Evolutionary conservation across 805 yeast genomes (phyloP), one percentile per base, ranked within the genome.

Genomic region (Cyberlindnera japonica): DNA sequence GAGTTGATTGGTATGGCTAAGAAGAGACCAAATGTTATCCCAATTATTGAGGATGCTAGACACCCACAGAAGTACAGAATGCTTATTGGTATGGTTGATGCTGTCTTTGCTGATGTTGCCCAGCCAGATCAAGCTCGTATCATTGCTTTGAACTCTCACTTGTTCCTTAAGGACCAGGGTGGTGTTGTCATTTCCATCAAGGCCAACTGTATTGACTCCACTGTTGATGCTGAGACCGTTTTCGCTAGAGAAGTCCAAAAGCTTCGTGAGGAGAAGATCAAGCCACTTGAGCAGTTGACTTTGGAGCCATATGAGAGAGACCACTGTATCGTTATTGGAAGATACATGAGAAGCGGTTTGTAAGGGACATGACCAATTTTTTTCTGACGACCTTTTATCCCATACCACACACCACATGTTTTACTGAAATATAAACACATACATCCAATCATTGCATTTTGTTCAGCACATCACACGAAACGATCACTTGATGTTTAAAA

Each of bases 101-200:
- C 81, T 64, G 98, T 93, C 47, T 93, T 93, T 63, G 99, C 99
- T 49, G 99, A 93, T 77, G 99, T 93, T 66, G 99, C 99, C 54
- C 99, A 93, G 76, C 99, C 99, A 32, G 99, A 93, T 74, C 99
- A 93, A 76, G 99, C 99, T 57, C 95, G 99, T 84, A 93, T 93
- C 65, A 91, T 93, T 67, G 99, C 98, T 39, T 81, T 93, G 66
- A 93, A 93, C 80, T 83, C 98, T 43, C 99, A 93, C 71, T 76
- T 91, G 79, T 93, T 93, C 84, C 79, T 93, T 66, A 93, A 93
- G 71, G 97, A 93, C 69, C 89, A 83, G 71, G 99, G 99, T 72
- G 95, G 96, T 65, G 99, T 93, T 54, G 93, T 93, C 52, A 93
- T 93, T 63, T 91, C 98, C 61, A 93, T 93, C 72, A 93, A 93